Evolutionary conservation across 768 basidiomycete genomes (phyloP).

Genomic region (Dentipellis fragilis): DNA sequence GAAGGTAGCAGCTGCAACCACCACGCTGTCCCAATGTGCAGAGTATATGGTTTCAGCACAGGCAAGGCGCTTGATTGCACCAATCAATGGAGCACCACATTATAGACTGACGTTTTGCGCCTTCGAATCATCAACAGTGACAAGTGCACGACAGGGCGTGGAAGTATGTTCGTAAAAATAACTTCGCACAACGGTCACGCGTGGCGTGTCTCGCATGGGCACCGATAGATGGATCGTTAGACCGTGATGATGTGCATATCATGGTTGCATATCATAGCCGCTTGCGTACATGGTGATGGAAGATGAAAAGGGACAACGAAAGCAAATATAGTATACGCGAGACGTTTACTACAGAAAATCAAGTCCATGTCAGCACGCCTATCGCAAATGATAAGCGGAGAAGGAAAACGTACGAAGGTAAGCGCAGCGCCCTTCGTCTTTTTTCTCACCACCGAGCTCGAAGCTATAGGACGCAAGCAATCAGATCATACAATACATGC

Average conservation of each 20-base stretch:
- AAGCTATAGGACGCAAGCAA: conserved; percentile 44
- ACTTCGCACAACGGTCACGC: too few species aligned
- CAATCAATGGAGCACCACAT: too few species aligned
- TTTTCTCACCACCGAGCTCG: conserved; percentile 99
- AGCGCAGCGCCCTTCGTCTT: conserved; percentile 98
- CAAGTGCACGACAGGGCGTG: background rate
- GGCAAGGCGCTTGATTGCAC: too few species aligned
- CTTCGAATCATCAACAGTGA: background rate
- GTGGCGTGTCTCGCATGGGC: background rate
- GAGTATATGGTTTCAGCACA: too few species aligned
- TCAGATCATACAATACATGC: background rate
- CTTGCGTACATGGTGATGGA: conserved; percentile 9
- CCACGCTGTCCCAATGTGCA: too few species aligned
- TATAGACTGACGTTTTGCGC: too few species aligned
- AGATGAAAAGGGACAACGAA: conserved; percentile 1
- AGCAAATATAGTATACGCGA: background rate
- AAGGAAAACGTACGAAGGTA: conserved; percentile 65
- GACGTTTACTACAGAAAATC: conserved; percentile 6
- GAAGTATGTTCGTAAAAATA: background rate
- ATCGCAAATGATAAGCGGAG: background rate
- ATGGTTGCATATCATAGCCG: conserved; percentile 5
- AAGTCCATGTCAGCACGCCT: background rate
- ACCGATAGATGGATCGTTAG: background rate
- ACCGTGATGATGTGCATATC: conserved; percentile 5
- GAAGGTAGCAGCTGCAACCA: too few species aligned